Evolutionary conservation across 75 land plant species (phyloP).

Genomic region (Cryptomeria japonica): DNA sequence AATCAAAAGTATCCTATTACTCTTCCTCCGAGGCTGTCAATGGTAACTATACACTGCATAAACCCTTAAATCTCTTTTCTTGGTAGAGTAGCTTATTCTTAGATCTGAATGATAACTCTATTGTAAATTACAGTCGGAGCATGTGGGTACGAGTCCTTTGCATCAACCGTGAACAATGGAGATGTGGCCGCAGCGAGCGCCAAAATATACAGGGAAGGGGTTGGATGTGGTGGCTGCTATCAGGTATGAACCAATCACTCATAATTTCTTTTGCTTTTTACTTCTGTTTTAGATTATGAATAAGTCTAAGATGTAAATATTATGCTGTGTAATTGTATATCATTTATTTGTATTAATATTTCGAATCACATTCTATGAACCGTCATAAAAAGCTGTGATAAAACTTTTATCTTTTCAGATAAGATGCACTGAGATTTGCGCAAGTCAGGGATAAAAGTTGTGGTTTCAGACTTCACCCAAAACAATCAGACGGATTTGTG

Average conservation of each 20-base stretch:
- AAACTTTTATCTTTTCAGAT: neutral
- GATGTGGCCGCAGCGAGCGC: conserved; percentile 29
- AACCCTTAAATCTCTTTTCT: neutral
- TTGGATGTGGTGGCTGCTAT: conserved; percentile 58
- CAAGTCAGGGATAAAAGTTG: neutral
- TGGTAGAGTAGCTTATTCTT: neutral
- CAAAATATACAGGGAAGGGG: conserved; percentile 40
- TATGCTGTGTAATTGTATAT: no score
- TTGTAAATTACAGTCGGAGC: conserved; percentile 27
- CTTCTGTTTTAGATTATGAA: no score
- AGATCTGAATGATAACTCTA: neutral
- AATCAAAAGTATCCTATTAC: neutral
- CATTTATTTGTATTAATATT: no score
- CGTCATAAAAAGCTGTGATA: no score
- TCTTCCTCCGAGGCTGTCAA: neutral
- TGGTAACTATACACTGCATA: neutral
- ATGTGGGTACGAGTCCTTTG: conserved; percentile 46
- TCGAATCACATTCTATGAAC: no score
- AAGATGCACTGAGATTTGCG: neutral
- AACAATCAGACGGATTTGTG: conserved; percentile 37
- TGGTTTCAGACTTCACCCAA: neutral
- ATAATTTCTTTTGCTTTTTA: neutral
- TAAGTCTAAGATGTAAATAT: no score
- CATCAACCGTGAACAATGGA: conserved; percentile 27
- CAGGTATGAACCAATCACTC: conserved; percentile 1